phyloP scores from a whole-genome alignment of 73 alveolate species.

The Paraurostyla sp. region DNA sequence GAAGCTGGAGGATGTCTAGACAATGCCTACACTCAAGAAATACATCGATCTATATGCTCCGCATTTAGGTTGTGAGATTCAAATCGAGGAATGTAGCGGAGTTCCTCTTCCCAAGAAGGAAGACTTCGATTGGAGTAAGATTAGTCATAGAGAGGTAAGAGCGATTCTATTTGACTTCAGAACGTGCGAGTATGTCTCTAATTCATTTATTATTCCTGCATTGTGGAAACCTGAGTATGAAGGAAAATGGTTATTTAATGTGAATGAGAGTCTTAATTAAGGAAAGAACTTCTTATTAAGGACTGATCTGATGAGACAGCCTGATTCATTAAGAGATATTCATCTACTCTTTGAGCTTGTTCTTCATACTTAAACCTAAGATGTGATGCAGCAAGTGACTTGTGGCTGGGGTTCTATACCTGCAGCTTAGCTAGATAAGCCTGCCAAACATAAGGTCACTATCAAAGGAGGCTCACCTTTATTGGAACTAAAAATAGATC shows the following conservation, averaged over 20 bases:
- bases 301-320: background rate
- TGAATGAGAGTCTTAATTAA: background rate
- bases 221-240: constrained; percentile 48
- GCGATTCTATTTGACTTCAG: constrained; percentile 33
- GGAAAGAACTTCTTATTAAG: constrained; percentile 6
- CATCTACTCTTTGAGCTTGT: constrained; percentile 40
- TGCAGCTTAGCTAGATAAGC: background rate
- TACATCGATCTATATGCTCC: background rate
- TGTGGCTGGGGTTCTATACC: constrained; percentile 60
- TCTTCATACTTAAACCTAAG: constrained; percentile 14
- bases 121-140: constrained; percentile 54
- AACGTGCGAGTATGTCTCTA: constrained; percentile 11
- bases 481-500: constrained; percentile 2
- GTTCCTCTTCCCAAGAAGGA: constrained; percentile 55
- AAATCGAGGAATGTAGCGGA: constrained; percentile 33
- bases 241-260: constrained; percentile 44
- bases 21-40: background rate
- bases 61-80: constrained; percentile 22
- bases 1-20: background rate
- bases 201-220: constrained; percentile 11
- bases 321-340: background rate
- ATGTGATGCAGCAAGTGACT: constrained; percentile 22
- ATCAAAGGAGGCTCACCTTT: constrained; percentile 51
- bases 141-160: constrained; percentile 49
- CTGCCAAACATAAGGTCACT: constrained; percentile 34